A percentile compares a stretch with the other conserved stretches of the same genome.
These are phyloP conservation scores for Curvularia eragrostidis DNA, from an alignment of 2,329 filamentous ascomycete species.

Conservation along the genomic window DNA sequence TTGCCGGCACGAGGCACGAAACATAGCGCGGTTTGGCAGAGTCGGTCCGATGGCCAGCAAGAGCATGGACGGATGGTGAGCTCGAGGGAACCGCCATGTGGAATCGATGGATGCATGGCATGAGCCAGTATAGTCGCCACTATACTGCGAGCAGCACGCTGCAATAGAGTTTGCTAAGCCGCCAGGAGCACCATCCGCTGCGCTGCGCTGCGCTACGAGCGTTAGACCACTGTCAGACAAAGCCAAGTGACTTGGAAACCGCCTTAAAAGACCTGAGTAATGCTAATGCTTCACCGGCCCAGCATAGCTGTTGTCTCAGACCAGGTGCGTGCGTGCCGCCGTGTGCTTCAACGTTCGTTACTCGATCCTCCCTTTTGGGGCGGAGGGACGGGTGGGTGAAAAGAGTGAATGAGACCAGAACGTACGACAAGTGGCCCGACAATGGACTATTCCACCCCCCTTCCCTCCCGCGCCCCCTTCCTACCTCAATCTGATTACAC, in stretches of 20 bases:
- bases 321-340: conserved; percentile 14
- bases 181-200: conserved; percentile 3
- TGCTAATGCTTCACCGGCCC: conserved; percentile 13
- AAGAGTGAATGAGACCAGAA: conserved; percentile 5
- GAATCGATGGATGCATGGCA: conserved; percentile 14
- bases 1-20: conserved; percentile 14
- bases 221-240: conserved; percentile 5
- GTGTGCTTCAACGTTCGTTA: conserved; percentile 10
- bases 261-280: conserved; percentile 7
- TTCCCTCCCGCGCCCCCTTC: too few relatives aligned
- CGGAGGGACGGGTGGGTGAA: neutral
- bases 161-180: conserved; percentile 8
- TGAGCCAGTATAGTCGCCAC: conserved; percentile 18
- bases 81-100: conserved; percentile 10
- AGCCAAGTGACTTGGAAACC: conserved; percentile 7
- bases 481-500: neutral
- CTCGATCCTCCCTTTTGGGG: neutral
- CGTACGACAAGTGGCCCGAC: conserved; percentile 17
- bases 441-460: too few relatives aligned
- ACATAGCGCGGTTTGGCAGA: conserved; percentile 14
- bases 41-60: conserved; percentile 15
- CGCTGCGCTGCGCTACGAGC: conserved; percentile 6
- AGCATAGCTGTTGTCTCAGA: conserved; percentile 11
- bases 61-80: conserved; percentile 10
- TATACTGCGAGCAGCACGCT: conserved; percentile 7